Base-by-base conservation (phyloP, 768 basidiomycete species). In the Lentinula lateritia region DNA sequence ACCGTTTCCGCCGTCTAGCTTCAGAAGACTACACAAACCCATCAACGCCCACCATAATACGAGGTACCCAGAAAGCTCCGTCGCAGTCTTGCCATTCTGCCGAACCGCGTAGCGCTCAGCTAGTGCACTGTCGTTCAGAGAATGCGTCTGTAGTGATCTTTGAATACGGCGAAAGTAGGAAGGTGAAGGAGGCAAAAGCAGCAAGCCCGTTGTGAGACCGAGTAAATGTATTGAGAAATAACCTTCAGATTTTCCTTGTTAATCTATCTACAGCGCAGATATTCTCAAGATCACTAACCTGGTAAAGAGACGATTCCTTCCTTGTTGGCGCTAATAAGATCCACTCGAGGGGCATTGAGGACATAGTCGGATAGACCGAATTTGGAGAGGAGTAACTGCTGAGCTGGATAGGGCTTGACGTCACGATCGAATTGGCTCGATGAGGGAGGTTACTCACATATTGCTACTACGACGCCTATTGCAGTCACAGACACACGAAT, bases 181-280 rank as follows among this genome's bases (percentile, higher is more conserved):
- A 0, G 93, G 91, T 1, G 84, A 83, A 8, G 92, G 87, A 0
- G 92, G 92, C 15, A 96, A 82, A 39, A 95, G 70, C 36, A 94
- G 72, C 0, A 92, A 89, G 1, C 96, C 97, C 0, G 85, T 80
- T 1, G 90, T 87, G 18, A 95, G 75, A 7, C 95, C 96, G 23
- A 97, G 78, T 12, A 97, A 76, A 68, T 96, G 93, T 64, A 98
- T 87, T 0, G 95, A 82, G 16, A 98, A 80, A 72, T 98, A 98
- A 4, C 97, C 96, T 88, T 65, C 13, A 8, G 62, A 60, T 16
- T 41, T 38, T 55, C 18, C 62, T 50, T 34, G n/a, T 12, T 45
- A 43, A 15, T 54, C 15, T 39, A 39, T n/a, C 1, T 15, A 32
- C 16, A 34, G 15, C 15, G 2, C 41, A 50, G 2, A n/a, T 36